Evolutionary conservation across 1,284 basidiomycete species (phyloP).

Genomic region (Puccinia novopanici): DNA sequence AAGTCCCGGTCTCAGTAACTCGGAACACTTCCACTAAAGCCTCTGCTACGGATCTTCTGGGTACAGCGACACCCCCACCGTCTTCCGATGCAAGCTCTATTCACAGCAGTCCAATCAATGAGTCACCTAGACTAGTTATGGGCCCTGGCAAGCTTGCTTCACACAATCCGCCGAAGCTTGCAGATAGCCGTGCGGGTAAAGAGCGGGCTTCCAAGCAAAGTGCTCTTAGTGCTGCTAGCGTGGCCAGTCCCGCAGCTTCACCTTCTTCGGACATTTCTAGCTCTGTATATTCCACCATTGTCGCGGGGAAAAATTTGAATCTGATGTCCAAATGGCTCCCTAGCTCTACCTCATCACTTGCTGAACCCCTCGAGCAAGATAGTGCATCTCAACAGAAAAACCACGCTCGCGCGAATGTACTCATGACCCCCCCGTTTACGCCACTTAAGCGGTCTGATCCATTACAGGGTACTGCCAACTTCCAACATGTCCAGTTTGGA

Average conservation of each 20-base stretch:
- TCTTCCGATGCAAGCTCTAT: no score
- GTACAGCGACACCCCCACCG: background rate
- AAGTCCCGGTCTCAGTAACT: background rate
- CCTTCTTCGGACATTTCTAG: background rate
- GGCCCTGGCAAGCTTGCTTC: background rate
- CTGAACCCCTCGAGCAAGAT: conserved; percentile 34
- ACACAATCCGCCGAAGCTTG: background rate
- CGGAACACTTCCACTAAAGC: background rate
- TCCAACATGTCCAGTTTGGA: no score
- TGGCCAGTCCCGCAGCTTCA: background rate
- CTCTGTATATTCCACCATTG: background rate
- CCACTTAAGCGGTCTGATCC: conserved; percentile 32
- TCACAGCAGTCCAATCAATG: conserved; percentile 13
- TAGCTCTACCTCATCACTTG: conserved; percentile 33
- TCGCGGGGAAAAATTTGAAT: background rate
- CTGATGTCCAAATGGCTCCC: conserved; percentile 46
- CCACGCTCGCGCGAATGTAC: background rate
- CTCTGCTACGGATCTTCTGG: background rate
- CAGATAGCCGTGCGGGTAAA: background rate
- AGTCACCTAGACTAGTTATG: background rate
- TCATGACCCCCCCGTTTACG: conserved; percentile 43
- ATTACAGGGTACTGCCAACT: no score
- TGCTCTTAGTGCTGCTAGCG: background rate
- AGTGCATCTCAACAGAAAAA: background rate
- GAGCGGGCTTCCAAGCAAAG: background rate